These are phyloP conservation scores for Rhodotorula sp. DNA, from an alignment of 1,284 basidiomycete genomes.

Conservation along the genomic window DNA sequence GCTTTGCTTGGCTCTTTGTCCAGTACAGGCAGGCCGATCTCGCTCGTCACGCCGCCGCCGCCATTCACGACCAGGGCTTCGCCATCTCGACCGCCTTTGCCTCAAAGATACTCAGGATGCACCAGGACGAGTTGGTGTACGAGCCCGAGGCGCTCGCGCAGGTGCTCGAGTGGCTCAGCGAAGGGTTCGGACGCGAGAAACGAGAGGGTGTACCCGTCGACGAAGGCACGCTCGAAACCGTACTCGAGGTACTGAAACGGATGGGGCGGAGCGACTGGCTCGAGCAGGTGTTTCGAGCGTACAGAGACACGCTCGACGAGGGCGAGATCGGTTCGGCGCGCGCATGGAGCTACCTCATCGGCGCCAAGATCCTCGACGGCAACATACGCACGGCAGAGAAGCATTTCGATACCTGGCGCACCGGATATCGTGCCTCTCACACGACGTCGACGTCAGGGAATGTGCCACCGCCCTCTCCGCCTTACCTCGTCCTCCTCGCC, in stretches of 20 bases:
- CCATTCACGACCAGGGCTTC: slow-evolving; percentile 15
- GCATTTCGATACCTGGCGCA: slow-evolving; percentile 26
- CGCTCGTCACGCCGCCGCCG: slow-evolving; percentile 19
- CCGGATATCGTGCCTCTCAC: not conserved
- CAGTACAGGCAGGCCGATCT: slow-evolving; percentile 22
- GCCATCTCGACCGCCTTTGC: slow-evolving; percentile 4
- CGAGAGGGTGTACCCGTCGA: slow-evolving; percentile 2
- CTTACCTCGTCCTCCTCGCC: slow-evolving; percentile 36
- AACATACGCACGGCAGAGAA: slow-evolving; percentile 6
- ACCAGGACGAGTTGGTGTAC: slow-evolving; percentile 6
- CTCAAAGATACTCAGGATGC: slow-evolving; percentile 11
- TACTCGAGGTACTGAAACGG: slow-evolving; percentile 20
- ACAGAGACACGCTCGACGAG: slow-evolving; percentile 9
- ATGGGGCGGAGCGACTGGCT: slow-evolving; percentile 25
- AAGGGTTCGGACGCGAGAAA: slow-evolving; percentile 12
- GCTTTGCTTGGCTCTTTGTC: slow-evolving; percentile 26
- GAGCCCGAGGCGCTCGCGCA: slow-evolving; percentile 15
- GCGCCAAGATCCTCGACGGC: slow-evolving; percentile 6
- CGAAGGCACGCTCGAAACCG: slow-evolving; percentile 12
- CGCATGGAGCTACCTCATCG: slow-evolving; percentile 24
- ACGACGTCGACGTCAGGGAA: no score
- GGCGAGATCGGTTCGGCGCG: slow-evolving; percentile 8
- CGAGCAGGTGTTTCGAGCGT: slow-evolving; percentile 24
- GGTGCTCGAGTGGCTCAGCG: slow-evolving; percentile 29
- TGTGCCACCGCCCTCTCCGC: slow-evolving; percentile 1